Base-by-base conservation (phyloP, 2,329 filamentous ascomycete species). In the Ilyonectria robusta region DNA sequence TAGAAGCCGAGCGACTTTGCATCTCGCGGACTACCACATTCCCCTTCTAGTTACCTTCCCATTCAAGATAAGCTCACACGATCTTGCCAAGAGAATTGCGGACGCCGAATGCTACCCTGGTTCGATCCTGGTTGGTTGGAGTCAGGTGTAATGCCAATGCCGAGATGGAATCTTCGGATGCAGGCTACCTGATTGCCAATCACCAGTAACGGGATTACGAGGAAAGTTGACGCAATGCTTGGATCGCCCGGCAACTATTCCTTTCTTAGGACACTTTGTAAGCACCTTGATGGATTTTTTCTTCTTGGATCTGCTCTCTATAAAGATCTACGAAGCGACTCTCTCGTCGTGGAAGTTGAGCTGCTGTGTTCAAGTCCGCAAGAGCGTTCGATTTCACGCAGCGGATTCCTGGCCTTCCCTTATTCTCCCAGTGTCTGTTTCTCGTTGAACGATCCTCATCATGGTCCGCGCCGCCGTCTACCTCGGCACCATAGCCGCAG, bases 401-500 rank as follows among this genome's bases (percentile, higher is more conserved):
- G 13, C 7, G 23, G 21, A 15, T 26, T 42, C 21, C 42, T 17
- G 5, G 6, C 59, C 50, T 37, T 35, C n/a, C 31, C 48, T 23
- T 10, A n/a, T 15, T 23, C 31, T n/a, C 7, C 23, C 37, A 13
- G 2, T 6, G 26, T 33, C 29, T 21, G 9, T 1, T 44, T 6
- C 23, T 26, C 31, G 15, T 19, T 53, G 7, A 29, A 10, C 26
- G 1, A 15, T 6, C 1, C 19, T 9, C 66, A 72, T 15, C n/a
- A 74, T 74, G 72, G 72, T 74, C 54, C 72, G 65, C 40, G 56
- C 66, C n/a, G 46, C 65, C 42, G 17, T 72, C 19, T 42, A 69
- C 9, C 31, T 73, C 15, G 50, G 72, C 40, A 40, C 62, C 1
- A 19, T 72, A 3, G 72, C 70, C 44, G 59, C 60, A 4, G 10